A percentile compares a stretch with the other conserved stretches of the same genome.
phyloP scores from a whole-genome alignment of 306 rosid genomes.

The Potentilla sterilis region DNA sequence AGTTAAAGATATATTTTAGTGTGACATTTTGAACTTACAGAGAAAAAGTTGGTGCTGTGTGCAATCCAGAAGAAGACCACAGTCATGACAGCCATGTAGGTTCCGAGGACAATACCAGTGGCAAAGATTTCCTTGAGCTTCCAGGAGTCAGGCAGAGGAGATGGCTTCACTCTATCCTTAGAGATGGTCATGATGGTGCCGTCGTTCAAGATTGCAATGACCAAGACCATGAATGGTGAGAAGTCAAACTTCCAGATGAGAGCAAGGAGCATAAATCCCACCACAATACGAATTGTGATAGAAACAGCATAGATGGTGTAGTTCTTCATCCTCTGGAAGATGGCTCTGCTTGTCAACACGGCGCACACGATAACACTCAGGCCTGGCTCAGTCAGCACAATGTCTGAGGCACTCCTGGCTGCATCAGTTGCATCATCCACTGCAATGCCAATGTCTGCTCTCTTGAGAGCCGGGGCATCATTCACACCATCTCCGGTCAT shows the following conservation, averaged over 20 bases:
- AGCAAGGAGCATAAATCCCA: conserved; percentile 82
- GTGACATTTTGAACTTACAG: conserved; percentile 40
- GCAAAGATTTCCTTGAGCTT: conserved; percentile 84
- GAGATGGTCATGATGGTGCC: conserved; percentile 99
- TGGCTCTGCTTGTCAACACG: conserved; percentile 85
- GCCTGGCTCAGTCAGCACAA: conserved; percentile 89
- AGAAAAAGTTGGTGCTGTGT: conserved; percentile 50
- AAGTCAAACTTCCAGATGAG: conserved; percentile 86
- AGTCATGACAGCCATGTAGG: conserved; percentile 86
- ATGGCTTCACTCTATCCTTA: conserved; percentile 86
- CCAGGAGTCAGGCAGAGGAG: conserved; percentile 98
- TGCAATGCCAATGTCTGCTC: conserved; percentile 92
- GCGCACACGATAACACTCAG: conserved; percentile 87
- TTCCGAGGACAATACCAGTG: conserved; percentile 77
- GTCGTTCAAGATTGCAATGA: conserved; percentile 80
- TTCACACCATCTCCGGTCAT: conserved; percentile 98
- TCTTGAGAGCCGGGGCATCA: conserved; percentile 91
- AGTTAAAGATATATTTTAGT: background rate
- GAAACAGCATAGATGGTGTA: conserved; percentile 94
- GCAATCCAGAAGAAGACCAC: conserved; percentile 72
- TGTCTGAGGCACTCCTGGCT: conserved; percentile 91
- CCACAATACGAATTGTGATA: conserved; percentile 88
- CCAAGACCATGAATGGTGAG: conserved; percentile 87
- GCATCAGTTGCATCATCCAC: conserved; percentile 96
- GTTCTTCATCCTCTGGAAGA: conserved; percentile 97